Base-by-base conservation (phyloP, 768 basidiomycete species). In the Leucosporidium creatinivorum region DNA sequence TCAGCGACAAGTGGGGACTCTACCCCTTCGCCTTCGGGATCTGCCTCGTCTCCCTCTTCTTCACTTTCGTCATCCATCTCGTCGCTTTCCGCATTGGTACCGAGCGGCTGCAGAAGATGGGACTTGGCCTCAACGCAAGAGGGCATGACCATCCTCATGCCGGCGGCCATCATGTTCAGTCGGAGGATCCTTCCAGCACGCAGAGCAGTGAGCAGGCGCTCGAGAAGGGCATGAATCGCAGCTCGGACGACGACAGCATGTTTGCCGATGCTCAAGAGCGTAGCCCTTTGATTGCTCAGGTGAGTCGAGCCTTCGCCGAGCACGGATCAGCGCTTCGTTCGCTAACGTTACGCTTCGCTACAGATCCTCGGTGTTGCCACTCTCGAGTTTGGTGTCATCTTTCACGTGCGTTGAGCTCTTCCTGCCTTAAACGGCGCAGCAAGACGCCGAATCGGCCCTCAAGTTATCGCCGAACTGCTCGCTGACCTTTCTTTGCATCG, bases 371-470 rank as follows among this genome's bases (percentile, higher is more conserved):
- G 65, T 18, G 75, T 77, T n/a, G 56, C 70, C 2, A 66, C 75
- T n/a, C 74, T 78, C 47, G 77, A 78, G 65, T 69, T 72, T 23
- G 77, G 77, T 36, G 74, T 76, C 55, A 69, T 76, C 66, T 74
- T 78, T 62, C 76, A 77, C 56, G 17, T 64, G 30, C 3, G 55
- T 17, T 1, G 28, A 18, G 49, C 6, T n/a, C 17, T n/a, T n/a
- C n/a, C n/a, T n/a, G n/a, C n/a, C n/a, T 50, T 18, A 10, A 33
- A 10, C 33, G 5, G 33, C 33, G 4, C 33, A 33, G 33, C n/a
- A n/a, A 33, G 33, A 33, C 5, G 33, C 33, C 33, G 33, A 10
- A 12, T 6, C 39, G 2, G 3, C 21, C 21, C 8, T 51, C 50
- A 23, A 8, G 17, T 3, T n/a, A 6, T n/a, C 13, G 23, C 50